These are phyloP conservation scores for Phascolomyces articulosus DNA, from an alignment of 371 early-diverging fungal genomes.

Conservation along the genomic window DNA sequence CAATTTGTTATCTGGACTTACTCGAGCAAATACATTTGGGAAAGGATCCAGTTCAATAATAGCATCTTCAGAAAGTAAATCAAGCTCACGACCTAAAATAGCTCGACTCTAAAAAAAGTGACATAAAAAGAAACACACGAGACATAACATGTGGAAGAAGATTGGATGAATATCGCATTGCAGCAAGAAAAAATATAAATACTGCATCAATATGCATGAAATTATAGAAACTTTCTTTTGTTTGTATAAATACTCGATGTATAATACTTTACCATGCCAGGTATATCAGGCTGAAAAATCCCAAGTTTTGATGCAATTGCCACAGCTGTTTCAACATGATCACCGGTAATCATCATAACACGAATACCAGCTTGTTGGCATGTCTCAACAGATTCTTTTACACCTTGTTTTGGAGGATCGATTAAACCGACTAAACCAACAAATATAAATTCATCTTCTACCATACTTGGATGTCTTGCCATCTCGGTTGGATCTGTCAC, in stretches of 20 bases:
- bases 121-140: neutral
- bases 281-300: constrained; percentile 64
- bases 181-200: neutral
- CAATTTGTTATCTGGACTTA: constrained; percentile 95
- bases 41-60: constrained; percentile 80
- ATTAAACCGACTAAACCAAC: constrained; percentile 91
- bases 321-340: constrained; percentile 87
- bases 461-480: constrained; percentile 25
- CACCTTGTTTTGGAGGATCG: constrained; percentile 89
- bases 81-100: constrained; percentile 88
- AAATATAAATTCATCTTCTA: constrained; percentile 77
- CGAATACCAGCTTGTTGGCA: constrained; percentile 91
- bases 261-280: constrained; percentile 40
- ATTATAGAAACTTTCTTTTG: neutral
- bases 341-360: constrained; percentile 94
- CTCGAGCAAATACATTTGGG: constrained; percentile 94
- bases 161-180: neutral
- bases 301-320: constrained; percentile 82
- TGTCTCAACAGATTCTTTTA: constrained; percentile 74
- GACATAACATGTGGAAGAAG: neutral
- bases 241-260: neutral
- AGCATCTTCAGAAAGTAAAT: constrained; percentile 82
- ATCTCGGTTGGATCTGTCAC: constrained; percentile 35
- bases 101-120: constrained; percentile 55
- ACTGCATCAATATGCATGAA: neutral